phyloP scores from a whole-genome alignment of 306 rosid genomes.

The Cicer judaicum region DNA sequence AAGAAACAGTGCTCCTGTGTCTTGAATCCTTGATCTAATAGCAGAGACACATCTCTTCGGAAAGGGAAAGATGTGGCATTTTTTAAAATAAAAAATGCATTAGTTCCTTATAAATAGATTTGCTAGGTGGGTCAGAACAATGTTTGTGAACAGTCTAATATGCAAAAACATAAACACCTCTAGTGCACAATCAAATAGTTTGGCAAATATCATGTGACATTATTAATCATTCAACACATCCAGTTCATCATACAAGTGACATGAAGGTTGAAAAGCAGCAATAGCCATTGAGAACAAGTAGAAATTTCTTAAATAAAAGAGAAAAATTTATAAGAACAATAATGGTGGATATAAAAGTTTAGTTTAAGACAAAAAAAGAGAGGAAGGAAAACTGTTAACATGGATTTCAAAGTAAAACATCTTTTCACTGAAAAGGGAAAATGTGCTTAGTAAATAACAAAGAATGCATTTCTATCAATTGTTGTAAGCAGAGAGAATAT shows the following conservation, averaged over 20 bases:
- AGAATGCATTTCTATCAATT: not conserved
- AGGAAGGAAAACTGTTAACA: not conserved
- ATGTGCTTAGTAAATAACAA: slow-evolving; percentile 10
- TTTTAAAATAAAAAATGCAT: slow-evolving; percentile 23
- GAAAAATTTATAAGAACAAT: slow-evolving; percentile 10
- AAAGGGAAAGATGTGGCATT: slow-evolving; percentile 32
- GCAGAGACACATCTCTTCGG: slow-evolving; percentile 82
- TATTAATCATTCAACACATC: slow-evolving; percentile 13
- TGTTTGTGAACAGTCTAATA: slow-evolving; percentile 17
- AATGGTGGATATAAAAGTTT: slow-evolving; percentile 4
- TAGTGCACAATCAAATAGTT: slow-evolving; percentile 12
- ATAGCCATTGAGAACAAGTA: slow-evolving; percentile 6
- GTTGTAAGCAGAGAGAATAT: not conserved
- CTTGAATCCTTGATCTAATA: slow-evolving; percentile 89
- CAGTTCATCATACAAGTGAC: slow-evolving; percentile 27
- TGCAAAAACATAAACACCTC: slow-evolving; percentile 28
- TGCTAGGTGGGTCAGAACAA: slow-evolving; percentile 27
- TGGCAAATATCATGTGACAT: not conserved
- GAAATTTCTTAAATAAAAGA: not conserved
- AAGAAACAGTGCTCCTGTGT: slow-evolving; percentile 74
- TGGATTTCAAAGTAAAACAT: slow-evolving; percentile 18
- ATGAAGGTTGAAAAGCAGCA: slow-evolving; percentile 23
- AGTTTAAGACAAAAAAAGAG: slow-evolving; percentile 10
- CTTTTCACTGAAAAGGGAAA: slow-evolving; percentile 15
- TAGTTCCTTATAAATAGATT: slow-evolving; percentile 32